A percentile compares a stretch with the other conserved stretches of the same genome.
Evolutionary conservation across 2,329 filamentous ascomycete genomes (phyloP).

Genomic region (Aspergillus pseudonomiae): DNA sequence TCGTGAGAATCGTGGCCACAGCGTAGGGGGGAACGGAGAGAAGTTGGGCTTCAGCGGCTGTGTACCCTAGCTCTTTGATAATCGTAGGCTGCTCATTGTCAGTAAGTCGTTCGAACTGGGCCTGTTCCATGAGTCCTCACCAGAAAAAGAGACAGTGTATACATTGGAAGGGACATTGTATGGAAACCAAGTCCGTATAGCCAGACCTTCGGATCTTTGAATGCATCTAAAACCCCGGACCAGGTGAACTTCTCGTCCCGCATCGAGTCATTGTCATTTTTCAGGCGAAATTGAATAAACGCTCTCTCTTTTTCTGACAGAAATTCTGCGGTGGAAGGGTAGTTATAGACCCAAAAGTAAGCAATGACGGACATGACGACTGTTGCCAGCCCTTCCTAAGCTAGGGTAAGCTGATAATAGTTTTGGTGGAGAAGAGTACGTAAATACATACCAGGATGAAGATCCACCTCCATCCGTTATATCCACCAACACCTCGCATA

Average conservation of each 20-base stretch:
- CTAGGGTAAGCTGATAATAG: background rate
- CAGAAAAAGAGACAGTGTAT: slow-evolving; percentile 44
- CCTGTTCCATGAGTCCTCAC: slow-evolving; percentile 19
- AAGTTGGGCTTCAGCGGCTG: slow-evolving; percentile 50
- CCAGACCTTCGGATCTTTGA: slow-evolving; percentile 72
- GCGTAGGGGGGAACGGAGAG: slow-evolving; percentile 68
- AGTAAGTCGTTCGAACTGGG: background rate
- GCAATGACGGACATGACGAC: slow-evolving; percentile 54
- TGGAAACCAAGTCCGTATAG: slow-evolving; percentile 73
- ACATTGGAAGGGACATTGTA: slow-evolving; percentile 66
- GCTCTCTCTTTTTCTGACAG: slow-evolving; percentile 54
- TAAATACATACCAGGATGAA: slow-evolving; percentile 57
- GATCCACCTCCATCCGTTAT: slow-evolving; percentile 65
- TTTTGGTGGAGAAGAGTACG: background rate
- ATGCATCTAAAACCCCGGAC: slow-evolving; percentile 64
- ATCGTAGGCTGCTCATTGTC: slow-evolving; percentile 40
- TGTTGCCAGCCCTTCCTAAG: slow-evolving; percentile 68
- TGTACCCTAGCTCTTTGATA: slow-evolving; percentile 48
- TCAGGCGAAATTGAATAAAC: slow-evolving; percentile 65
- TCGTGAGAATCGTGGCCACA: slow-evolving; percentile 62
- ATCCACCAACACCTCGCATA: slow-evolving; percentile 50
- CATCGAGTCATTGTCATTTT: slow-evolving; percentile 70
- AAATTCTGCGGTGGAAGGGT: slow-evolving; percentile 46
- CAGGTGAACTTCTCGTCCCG: slow-evolving; percentile 70
- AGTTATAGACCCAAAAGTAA: slow-evolving; percentile 48